Evolutionary conservation across 2,329 filamentous ascomycete genomes (phyloP).

Genomic region (Biscogniauxia mediterranea): DNA sequence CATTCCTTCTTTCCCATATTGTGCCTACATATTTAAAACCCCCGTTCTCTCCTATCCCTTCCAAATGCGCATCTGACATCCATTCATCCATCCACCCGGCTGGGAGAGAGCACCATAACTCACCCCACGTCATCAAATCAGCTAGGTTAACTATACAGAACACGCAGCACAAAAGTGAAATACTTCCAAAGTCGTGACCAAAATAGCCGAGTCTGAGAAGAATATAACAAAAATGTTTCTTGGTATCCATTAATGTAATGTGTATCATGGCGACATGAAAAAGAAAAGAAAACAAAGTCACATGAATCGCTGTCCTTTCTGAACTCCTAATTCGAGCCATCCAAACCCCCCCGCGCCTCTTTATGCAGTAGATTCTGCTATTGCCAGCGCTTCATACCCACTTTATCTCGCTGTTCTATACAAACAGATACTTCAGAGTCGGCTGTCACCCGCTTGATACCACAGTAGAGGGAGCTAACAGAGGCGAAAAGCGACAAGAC

Average conservation of each 20-base stretch:
- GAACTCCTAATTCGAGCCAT: neutral
- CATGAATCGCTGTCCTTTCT: conserved; percentile 4
- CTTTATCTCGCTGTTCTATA: neutral
- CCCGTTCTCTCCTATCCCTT: no score
- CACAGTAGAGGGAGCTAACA: neutral
- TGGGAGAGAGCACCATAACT: no score
- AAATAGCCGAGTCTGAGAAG: neutral
- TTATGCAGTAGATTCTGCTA: neutral
- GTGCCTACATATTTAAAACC: no score
- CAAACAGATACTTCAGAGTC: neutral
- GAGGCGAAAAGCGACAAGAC: neutral
- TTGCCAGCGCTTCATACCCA: neutral
- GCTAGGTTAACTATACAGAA: no score
- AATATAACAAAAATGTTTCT: neutral
- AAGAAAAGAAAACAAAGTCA: conserved; percentile 2
- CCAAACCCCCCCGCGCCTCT: neutral
- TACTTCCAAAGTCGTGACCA: neutral
- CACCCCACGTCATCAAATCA: no score
- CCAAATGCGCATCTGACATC: no score
- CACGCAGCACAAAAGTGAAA: no score
- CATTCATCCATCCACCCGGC: no score
- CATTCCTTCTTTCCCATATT: no score
- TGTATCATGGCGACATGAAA: neutral
- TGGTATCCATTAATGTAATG: neutral
- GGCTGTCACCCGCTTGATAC: neutral